These are phyloP conservation scores for Massariosphaeria phaeospora DNA, from an alignment of 495 filamentous ascomycete species.

Conservation along the genomic window DNA sequence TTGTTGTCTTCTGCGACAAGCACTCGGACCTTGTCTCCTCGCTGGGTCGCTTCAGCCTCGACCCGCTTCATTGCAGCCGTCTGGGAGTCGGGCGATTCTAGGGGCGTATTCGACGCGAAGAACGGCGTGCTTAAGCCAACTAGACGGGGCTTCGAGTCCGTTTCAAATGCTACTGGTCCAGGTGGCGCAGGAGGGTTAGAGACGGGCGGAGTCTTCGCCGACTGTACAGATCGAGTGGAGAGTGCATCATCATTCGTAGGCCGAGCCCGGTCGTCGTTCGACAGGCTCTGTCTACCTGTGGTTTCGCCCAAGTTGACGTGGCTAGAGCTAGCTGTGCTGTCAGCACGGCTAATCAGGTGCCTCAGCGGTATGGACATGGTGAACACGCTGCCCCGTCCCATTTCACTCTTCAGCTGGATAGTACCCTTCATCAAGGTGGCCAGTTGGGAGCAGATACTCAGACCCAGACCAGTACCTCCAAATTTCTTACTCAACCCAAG, in stretches of 20 bases:
- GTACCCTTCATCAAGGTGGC: conserved; percentile 75
- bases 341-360: conserved; percentile 60
- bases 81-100: conserved; percentile 44
- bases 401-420: conserved; percentile 66
- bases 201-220: conserved; percentile 20
- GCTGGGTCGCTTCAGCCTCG: conserved; percentile 42
- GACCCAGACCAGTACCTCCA: conserved; percentile 83
- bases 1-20: conserved; percentile 94
- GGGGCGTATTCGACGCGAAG: conserved; percentile 59
- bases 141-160: conserved; percentile 63
- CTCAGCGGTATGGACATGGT: conserved; percentile 79
- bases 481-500: conserved; percentile 82
- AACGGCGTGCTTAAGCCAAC: conserved; percentile 82
- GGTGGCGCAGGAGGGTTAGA: neutral
- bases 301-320: conserved; percentile 23
- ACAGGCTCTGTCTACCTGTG: conserved; percentile 32
- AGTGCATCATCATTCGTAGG: conserved; percentile 18
- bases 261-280: conserved; percentile 15
- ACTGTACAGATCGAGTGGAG: conserved; percentile 33
- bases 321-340: conserved; percentile 48
- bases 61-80: conserved; percentile 51
- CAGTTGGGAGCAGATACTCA: conserved; percentile 84
- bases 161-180: conserved; percentile 38
- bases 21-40: conserved; percentile 64
- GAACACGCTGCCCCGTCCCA: conserved; percentile 74